Evolutionary conservation across 1,284 basidiomycete genomes (phyloP).

Genomic region (Hymenochaete sp.): DNA sequence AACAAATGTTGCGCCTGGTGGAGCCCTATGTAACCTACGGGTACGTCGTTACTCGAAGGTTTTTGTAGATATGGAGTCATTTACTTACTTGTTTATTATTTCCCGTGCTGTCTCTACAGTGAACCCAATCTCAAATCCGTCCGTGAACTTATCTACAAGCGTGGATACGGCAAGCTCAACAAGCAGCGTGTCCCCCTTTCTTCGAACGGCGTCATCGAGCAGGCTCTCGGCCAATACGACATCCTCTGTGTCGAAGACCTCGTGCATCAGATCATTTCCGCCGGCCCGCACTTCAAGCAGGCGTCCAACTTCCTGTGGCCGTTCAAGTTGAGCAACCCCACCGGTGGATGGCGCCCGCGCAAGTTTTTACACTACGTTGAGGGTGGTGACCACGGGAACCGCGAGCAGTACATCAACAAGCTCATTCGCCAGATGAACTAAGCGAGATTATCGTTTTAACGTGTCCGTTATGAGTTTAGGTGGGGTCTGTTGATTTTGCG

Average conservation of each 20-base stretch:
- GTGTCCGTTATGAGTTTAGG: too few species aligned
- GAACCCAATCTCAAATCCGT: conserved; percentile 96
- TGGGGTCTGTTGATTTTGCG: too few species aligned
- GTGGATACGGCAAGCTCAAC: conserved; percentile 97
- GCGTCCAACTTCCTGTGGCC: conserved; percentile 97
- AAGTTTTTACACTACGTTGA: conserved; percentile 95
- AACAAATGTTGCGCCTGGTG: conserved; percentile 96
- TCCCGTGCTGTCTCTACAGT: conserved; percentile 31
- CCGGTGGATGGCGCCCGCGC: conserved; percentile 91
- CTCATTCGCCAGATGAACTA: conserved; percentile 97
- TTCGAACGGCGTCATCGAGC: conserved; percentile 93
- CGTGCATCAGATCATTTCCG: conserved; percentile 94
- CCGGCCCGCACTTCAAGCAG: conserved; percentile 99
- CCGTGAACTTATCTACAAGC: conserved; percentile 98
- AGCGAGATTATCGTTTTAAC: too few species aligned
- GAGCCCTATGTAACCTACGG: conserved; percentile 98
- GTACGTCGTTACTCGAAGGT: conserved; percentile 35
- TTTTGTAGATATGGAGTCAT: neutral
- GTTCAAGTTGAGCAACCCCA: conserved; percentile 99
- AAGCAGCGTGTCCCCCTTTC: conserved; percentile 95
- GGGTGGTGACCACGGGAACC: conserved; percentile 95
- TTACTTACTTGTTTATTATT: too few species aligned
- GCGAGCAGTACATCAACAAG: conserved; percentile 94
- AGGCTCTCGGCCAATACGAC: conserved; percentile 86
- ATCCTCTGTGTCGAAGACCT: conserved; percentile 98